phyloP scores from a whole-genome alignment of 768 basidiomycete genomes.

The Trametes maxima region DNA sequence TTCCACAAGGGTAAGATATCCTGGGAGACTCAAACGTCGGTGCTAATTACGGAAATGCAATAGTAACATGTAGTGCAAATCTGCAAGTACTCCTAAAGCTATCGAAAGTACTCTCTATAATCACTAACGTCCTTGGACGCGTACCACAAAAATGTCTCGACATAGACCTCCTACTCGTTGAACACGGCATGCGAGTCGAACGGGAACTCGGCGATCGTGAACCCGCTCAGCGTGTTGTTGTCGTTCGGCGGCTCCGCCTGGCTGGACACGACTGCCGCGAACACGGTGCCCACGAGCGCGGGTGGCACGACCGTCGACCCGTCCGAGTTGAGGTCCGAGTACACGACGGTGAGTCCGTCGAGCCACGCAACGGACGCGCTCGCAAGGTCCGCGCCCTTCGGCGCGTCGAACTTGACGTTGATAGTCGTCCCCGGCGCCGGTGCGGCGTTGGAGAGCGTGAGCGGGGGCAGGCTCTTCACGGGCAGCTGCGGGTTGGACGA shows the following conservation, averaged over 20 bases:
- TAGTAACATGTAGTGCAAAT: too few species aligned
- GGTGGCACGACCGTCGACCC: constrained; percentile 43
- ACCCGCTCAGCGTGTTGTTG: constrained; percentile 58
- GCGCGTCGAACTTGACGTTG: constrained; percentile 22
- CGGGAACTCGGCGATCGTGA: constrained; percentile 38
- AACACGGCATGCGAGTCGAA: not conserved
- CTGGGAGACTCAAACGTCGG: too few species aligned
- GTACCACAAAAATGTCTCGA: too few species aligned
- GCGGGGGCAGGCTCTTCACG: constrained; percentile 49
- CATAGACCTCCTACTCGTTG: too few species aligned
- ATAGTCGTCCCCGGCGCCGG: constrained; percentile 36
- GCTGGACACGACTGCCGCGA: constrained; percentile 47
- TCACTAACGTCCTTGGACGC: too few species aligned
- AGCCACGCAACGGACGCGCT: constrained; percentile 51
- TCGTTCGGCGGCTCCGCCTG: constrained; percentile 44
- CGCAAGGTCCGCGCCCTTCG: constrained; percentile 2
- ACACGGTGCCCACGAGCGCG: constrained; percentile 50
- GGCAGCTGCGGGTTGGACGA: constrained; percentile 49
- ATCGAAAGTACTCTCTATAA: too few species aligned
- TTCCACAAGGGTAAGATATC: too few species aligned
- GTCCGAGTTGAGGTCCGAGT: constrained; percentile 33
- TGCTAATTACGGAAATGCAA: too few species aligned
- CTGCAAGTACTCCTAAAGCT: too few species aligned
- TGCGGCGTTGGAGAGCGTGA: constrained; percentile 36
- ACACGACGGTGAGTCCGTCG: constrained; percentile 46